These are phyloP conservation scores for Leishmania amazonensis DNA, from an alignment of 208 protist species.

Conservation along the genomic window DNA sequence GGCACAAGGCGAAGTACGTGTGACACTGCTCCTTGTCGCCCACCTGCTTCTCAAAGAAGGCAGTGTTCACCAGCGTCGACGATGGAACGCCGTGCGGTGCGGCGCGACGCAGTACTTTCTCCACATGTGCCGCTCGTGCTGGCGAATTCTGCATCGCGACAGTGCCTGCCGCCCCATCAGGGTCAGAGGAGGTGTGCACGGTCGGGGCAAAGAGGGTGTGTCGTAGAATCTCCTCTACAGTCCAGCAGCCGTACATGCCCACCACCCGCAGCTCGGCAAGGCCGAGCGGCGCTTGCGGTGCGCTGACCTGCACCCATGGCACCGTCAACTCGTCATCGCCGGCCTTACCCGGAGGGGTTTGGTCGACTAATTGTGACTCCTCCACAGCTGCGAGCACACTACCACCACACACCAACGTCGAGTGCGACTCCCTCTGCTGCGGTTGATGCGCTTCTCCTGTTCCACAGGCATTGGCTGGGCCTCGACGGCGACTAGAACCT, in stretches of 20 bases:
- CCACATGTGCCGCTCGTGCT: neutral
- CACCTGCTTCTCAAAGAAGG: conserved; percentile 61
- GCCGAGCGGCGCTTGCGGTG: conserved; percentile 17
- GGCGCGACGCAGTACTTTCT: conserved; percentile 22
- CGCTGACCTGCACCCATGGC: conserved; percentile 27
- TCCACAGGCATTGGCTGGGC: neutral
- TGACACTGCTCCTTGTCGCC: conserved; percentile 64
- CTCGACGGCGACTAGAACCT: neutral
- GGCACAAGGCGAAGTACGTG: conserved; percentile 50
- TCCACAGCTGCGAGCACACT: conserved; percentile 14
- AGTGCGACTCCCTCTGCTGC: conserved; percentile 8
- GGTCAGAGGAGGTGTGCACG: neutral
- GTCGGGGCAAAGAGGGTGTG: conserved; percentile 25
- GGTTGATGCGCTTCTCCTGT: neutral
- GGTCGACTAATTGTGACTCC: conserved; percentile 7
- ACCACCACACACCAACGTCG: conserved; percentile 10
- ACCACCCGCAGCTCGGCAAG: conserved; percentile 41
- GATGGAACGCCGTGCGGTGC: conserved; percentile 30
- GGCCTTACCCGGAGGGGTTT: neutral
- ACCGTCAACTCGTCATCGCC: conserved; percentile 12
- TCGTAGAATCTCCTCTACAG: conserved; percentile 41
- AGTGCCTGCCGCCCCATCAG: neutral
- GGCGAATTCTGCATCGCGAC: no score
- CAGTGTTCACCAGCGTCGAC: conserved; percentile 28
- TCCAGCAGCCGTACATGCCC: conserved; percentile 59